phyloP scores from a whole-genome alignment of 2,329 filamentous ascomycete genomes.

The Colletotrichum brevisporum region DNA sequence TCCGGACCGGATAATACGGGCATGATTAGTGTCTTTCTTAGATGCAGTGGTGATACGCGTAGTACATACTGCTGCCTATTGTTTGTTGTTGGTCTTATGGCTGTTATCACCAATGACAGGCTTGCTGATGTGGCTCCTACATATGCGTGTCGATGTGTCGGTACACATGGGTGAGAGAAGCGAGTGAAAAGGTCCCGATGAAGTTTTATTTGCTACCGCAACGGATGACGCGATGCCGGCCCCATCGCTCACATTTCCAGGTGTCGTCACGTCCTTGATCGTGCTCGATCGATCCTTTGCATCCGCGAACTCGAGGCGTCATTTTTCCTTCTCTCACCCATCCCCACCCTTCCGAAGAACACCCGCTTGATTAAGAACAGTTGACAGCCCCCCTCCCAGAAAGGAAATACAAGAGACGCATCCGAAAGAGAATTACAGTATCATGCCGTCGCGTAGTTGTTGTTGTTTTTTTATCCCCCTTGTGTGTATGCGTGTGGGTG shows the following conservation, averaged over 20 bases:
- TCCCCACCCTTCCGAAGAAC: not conserved
- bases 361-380: constrained; percentile 3
- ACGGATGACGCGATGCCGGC: constrained; percentile 39
- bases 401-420: constrained; percentile 2
- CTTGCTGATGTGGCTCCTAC: no score
- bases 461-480: no score
- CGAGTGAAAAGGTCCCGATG: constrained; percentile 14
- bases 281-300: constrained; percentile 41
- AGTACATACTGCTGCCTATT: not conserved
- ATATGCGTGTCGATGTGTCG: not conserved
- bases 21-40: not conserved
- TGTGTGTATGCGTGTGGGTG: no score
- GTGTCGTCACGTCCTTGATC: constrained; percentile 42
- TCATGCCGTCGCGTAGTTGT: constrained; percentile 5
- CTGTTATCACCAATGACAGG: not conserved
- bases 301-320: constrained; percentile 39
- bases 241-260: constrained; percentile 39
- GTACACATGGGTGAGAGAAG: not conserved
- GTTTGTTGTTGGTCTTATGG: not conserved
- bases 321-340: not conserved
- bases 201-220: constrained; percentile 35
- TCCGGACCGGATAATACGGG: no score
- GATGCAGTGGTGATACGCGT: not conserved
- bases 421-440: constrained; percentile 11
- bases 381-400: constrained; percentile 7